Evolutionary conservation across 768 basidiomycete genomes (phyloP), one percentile per base, ranked within the genome.

Genomic region (Candolleomyces eurysporus): DNA sequence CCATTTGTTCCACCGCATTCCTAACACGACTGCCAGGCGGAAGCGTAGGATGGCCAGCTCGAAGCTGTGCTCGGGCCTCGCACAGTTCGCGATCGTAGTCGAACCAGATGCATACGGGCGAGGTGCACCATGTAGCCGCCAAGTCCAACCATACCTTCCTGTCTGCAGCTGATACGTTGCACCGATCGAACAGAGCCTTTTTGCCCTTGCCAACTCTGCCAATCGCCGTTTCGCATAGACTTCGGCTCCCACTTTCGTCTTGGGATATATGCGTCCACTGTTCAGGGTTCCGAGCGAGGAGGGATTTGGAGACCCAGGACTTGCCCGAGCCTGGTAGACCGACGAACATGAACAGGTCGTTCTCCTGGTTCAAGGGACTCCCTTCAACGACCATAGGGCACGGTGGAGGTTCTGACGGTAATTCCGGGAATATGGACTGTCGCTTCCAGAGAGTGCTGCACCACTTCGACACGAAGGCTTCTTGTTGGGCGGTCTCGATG

Each of bases 291-390:
- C 85, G 75, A 2, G 78, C 76, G 0, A 80, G 64, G 21, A 87
- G 69, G 0, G 80, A 73, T n/a, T 75, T 74, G 0, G 81, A 75
- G 57, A 86, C 77, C 78, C 79, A 83, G 0, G 84, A 82, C 68
- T 87, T 87, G 22, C 85, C 86, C 0, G 85, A 82, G 3, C 86
- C 86, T 2, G 86, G 84, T 3, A 86, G 78, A 8, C 86, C 85
- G 6, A 86, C 83, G n/a, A 87, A 71, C 13, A 87, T 59, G 66
- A 84, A 73, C 7, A 88, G 68, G 59, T 85, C 80, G 42, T 63
- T 69, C 1, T 72, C 70, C 13, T 69, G 63, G 7, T 66, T 69
- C 1, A 81, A 66, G 1, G 63, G 36, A 36, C 36, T 64, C 2
- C 83, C 83, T 63, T 79, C 77, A 31, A 83, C 69, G 52, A 78